phyloP scores from a whole-genome alignment of 192 early-diverging fungal species.

The Linnemannia exigua region DNA sequence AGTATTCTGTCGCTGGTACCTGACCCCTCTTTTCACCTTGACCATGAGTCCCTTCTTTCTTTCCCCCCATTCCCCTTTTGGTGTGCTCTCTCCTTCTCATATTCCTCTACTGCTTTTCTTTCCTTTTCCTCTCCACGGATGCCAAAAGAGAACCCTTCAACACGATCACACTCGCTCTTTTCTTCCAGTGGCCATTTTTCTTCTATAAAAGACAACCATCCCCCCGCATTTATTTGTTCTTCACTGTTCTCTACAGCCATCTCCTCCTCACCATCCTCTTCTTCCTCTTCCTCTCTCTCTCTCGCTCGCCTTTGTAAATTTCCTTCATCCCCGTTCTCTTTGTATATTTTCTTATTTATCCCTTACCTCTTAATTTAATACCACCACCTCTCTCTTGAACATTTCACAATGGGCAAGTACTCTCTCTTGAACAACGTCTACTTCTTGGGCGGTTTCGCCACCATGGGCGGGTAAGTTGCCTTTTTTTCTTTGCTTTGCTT shows the following conservation, averaged over 20 bases:
- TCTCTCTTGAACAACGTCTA: constrained; percentile 53
- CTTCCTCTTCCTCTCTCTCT: background rate
- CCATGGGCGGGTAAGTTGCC: constrained; percentile 60
- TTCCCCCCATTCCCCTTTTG: background rate
- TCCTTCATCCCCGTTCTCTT: background rate
- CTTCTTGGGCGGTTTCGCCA: constrained; percentile 62
- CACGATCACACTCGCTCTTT: background rate
- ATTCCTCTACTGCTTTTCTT: background rate
- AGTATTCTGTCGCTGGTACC: background rate
- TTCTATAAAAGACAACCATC: background rate
- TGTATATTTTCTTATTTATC: background rate
- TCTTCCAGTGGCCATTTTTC: background rate
- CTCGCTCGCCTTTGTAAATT: background rate
- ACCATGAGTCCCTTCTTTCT: no score
- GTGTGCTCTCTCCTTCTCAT: background rate
- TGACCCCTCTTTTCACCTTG: background rate
- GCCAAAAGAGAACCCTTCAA: background rate
- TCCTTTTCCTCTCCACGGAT: background rate
- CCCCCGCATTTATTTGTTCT: background rate
- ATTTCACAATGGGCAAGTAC: constrained; percentile 25
- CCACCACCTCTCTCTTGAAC: background rate
- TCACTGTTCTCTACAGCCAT: constrained; percentile 24
- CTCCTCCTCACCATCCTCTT: background rate
- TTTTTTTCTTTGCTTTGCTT: background rate
- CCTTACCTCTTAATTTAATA: constrained; percentile 16